A percentile compares a stretch with the other conserved stretches of the same genome.
Evolutionary conservation across 2,329 filamentous ascomycete genomes (phyloP).

Genomic region (Cladophialophora psammophila): DNA sequence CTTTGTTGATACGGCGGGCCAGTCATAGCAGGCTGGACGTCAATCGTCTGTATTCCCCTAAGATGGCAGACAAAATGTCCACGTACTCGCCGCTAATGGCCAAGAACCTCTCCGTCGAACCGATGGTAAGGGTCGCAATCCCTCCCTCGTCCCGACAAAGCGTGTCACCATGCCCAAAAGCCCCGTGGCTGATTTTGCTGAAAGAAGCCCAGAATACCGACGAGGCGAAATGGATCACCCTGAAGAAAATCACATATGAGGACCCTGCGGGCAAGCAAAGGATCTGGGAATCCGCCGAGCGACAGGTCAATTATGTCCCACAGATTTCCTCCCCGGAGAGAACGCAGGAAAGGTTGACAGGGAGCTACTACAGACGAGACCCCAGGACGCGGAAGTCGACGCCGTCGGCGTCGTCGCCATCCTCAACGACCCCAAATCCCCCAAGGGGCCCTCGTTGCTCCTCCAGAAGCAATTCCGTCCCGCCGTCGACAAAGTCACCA

Average conservation of each 20-base stretch:
- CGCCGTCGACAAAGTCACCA: constrained; percentile 64
- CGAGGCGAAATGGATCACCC: constrained; percentile 53
- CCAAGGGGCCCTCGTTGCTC: constrained; percentile 53
- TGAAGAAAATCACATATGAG: constrained; percentile 53
- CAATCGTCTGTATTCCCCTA: not conserved
- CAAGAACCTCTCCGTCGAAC: constrained; percentile 36
- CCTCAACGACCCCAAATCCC: constrained; percentile 53
- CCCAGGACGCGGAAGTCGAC: constrained; percentile 61
- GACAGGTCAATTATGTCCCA: constrained; percentile 46
- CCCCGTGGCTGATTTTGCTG: constrained; percentile 63
- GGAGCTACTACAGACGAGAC: constrained; percentile 25
- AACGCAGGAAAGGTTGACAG: not conserved
- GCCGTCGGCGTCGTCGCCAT: constrained; percentile 66
- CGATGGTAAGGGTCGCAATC: constrained; percentile 31
- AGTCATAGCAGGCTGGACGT: not conserved
- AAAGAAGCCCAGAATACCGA: constrained; percentile 64
- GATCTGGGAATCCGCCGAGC: constrained; percentile 55
- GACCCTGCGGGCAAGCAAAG: constrained; percentile 53
- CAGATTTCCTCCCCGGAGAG: not conserved
- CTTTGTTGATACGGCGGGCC: not conserved
- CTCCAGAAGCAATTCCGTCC: constrained; percentile 63
- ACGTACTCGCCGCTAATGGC: constrained; percentile 36
- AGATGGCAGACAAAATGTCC: constrained; percentile 39
- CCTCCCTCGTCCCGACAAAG: not conserved
- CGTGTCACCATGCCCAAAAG: not conserved